A percentile compares a stretch with the other conserved stretches of the same genome.
These are phyloP conservation scores for Pueraria montana DNA, from an alignment of 306 rosid species.

Conservation along the genomic window DNA sequence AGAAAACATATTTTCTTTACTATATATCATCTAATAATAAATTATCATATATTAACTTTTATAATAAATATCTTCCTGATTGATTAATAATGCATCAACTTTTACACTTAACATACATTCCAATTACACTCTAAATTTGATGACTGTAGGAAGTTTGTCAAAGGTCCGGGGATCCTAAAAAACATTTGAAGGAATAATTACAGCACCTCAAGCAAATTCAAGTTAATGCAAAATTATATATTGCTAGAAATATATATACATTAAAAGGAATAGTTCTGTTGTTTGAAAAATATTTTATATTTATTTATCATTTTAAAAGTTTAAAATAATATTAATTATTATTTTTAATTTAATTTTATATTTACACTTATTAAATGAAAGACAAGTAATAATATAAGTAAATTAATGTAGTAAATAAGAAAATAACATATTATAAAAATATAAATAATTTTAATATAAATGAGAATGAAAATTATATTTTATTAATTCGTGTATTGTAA, in stretches of 20 bases:
- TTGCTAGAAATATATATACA: background rate
- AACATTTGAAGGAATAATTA: background rate
- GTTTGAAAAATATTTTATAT: background rate
- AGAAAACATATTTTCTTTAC: no score
- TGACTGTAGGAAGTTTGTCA: background rate
- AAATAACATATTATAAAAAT: no score
- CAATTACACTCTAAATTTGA: background rate
- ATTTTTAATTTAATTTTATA: no score
- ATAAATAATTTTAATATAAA: no score
- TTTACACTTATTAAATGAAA: background rate
- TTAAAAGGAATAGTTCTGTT: background rate
- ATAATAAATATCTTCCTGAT: no score
- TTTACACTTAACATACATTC: no score
- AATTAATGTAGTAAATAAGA: background rate
- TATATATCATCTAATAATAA: no score
- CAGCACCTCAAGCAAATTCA: background rate
- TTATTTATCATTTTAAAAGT: no score
- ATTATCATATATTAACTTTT: no score
- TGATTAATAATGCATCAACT: no score
- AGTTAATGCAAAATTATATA: background rate
- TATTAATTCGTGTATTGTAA: background rate
- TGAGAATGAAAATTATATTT: background rate
- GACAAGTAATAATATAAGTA: no score
- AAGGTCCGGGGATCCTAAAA: background rate
- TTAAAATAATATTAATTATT: no score